A percentile compares a stretch with the other conserved stretches of the same genome.
Evolutionary conservation across 805 yeast species (phyloP).

Genomic region (Cephaloascus albidus): DNA sequence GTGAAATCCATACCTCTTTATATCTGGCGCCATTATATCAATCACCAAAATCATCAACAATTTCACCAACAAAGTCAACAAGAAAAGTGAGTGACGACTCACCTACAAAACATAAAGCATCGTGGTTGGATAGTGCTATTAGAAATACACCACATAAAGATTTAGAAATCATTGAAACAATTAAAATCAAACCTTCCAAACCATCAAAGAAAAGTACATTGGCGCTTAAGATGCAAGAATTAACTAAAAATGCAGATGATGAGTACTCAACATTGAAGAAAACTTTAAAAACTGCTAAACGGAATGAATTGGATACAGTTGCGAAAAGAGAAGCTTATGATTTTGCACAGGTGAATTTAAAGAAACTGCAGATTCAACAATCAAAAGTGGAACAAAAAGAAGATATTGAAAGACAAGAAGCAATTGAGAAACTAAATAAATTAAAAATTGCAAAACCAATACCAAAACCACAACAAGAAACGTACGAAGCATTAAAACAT

Average conservation of each 20-base stretch:
- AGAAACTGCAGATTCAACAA: not conserved
- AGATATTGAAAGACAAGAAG: not conserved
- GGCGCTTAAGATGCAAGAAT: slow-evolving; percentile 1
- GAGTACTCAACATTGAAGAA: not conserved
- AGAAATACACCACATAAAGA: slow-evolving; percentile 1
- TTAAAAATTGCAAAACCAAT: not conserved
- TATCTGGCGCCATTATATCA: not conserved
- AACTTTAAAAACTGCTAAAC: not conserved
- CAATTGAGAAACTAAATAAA: not conserved
- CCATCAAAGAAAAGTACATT: not conserved
- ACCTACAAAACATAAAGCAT: slow-evolving; percentile 1
- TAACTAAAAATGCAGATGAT: not conserved
- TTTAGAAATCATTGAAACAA: not conserved
- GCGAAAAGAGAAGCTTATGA: not conserved
- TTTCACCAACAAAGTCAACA: slow-evolving; percentile 1
- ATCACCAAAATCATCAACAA: not conserved
- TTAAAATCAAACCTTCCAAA: slow-evolving; percentile 1
- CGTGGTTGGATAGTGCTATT: slow-evolving; percentile 4
- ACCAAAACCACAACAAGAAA: not conserved
- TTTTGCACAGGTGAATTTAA: not conserved
- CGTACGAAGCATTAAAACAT: not conserved
- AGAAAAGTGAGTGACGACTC: not conserved
- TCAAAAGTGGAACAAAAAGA: not conserved
- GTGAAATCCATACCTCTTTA: not conserved
- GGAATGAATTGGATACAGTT: not conserved